Evolutionary conservation across 305 asterid species (phyloP).

Genomic region (Andrographis paniculata): DNA sequence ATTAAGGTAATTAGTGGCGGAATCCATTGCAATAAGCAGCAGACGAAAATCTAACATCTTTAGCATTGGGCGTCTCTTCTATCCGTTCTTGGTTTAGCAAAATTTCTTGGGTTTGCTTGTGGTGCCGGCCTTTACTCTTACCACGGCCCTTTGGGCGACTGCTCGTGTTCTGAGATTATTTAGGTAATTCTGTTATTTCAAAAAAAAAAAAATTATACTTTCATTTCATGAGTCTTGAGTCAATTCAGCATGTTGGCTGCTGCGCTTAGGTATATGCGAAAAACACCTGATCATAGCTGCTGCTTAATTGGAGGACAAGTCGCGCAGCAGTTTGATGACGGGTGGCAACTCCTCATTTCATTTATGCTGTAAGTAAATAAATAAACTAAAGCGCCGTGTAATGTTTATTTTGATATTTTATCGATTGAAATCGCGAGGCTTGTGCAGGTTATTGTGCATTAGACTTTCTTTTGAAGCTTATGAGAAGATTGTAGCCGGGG

Average conservation of each 20-base stretch:
- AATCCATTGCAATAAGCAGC: constrained; percentile 41
- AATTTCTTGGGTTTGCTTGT: constrained; percentile 48
- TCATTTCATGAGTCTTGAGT: not conserved
- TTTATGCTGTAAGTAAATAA: constrained; percentile 47
- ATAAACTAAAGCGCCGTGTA: not conserved
- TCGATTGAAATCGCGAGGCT: no score
- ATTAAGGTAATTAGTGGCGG: constrained; percentile 43
- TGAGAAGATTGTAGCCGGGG: no score
- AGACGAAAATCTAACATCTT: constrained; percentile 26
- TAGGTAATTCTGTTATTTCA: constrained; percentile 41
- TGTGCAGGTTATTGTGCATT: constrained; percentile 42
- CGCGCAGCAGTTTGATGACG: constrained; percentile 43
- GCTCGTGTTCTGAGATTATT: constrained; percentile 48
- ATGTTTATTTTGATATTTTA: constrained; percentile 1
- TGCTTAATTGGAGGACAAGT: constrained; percentile 48
- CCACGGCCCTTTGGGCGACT: constrained; percentile 82
- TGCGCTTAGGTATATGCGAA: constrained; percentile 39
- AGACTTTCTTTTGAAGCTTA: constrained; percentile 15
- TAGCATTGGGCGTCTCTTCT: not conserved
- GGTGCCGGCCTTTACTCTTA: constrained; percentile 46
- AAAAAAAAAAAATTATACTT: no score
- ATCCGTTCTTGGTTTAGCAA: constrained; percentile 39
- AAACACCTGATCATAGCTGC: constrained; percentile 57
- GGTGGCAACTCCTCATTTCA: constrained; percentile 56
- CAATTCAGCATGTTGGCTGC: not conserved